A percentile compares a stretch with the other conserved stretches of the same genome.
Conservation (phyloP, 768 basidiomycete genomes). For the Phanerodontia chrysosporium region DNA sequence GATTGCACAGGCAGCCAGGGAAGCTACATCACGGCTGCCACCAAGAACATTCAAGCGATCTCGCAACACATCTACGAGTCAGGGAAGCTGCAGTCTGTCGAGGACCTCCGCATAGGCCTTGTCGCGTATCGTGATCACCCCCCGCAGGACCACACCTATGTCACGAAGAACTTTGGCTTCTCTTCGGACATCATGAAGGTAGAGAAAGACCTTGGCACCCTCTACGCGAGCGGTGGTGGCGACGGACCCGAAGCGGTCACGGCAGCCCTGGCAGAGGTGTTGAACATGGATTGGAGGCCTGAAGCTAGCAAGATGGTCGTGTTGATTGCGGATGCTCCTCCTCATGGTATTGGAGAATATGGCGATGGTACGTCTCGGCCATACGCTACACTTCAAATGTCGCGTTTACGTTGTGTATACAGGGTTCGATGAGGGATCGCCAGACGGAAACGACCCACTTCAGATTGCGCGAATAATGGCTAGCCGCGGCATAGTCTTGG, state of each 20-base stretch:
- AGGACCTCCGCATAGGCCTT: conserved; percentile 89
- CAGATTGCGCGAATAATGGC: conserved; percentile 89
- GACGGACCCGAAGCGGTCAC: conserved; percentile 98
- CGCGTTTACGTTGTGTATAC: conserved; percentile 12
- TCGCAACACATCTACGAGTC: conserved; percentile 93
- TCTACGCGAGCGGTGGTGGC: conserved; percentile 88
- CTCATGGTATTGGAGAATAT: conserved; percentile 95
- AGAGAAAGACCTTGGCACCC: conserved; percentile 72
- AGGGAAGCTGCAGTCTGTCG: conserved; percentile 79
- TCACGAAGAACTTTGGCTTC: conserved; percentile 92
- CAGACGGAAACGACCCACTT: conserved; percentile 90
- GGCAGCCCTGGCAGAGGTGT: conserved; percentile 80
- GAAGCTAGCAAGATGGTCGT: conserved; percentile 93
- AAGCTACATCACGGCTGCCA: conserved; percentile 88
- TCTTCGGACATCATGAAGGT: conserved; percentile 88
- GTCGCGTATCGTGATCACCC: conserved; percentile 96
- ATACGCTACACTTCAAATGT: not conserved
- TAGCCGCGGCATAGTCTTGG: conserved; percentile 82
- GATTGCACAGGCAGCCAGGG: conserved; percentile 94
- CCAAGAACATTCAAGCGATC: conserved; percentile 94
- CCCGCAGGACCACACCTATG: conserved; percentile 93
- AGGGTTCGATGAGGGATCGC: conserved; percentile 94
- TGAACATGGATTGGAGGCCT: conserved; percentile 89
- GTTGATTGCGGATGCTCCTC: conserved; percentile 94
- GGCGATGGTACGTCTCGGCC: conserved; percentile 70